Evolutionary conservation across 2,329 filamentous ascomycete genomes (phyloP), one percentile per base, ranked within the genome.

Genomic region (Xylariaceae sp.): DNA sequence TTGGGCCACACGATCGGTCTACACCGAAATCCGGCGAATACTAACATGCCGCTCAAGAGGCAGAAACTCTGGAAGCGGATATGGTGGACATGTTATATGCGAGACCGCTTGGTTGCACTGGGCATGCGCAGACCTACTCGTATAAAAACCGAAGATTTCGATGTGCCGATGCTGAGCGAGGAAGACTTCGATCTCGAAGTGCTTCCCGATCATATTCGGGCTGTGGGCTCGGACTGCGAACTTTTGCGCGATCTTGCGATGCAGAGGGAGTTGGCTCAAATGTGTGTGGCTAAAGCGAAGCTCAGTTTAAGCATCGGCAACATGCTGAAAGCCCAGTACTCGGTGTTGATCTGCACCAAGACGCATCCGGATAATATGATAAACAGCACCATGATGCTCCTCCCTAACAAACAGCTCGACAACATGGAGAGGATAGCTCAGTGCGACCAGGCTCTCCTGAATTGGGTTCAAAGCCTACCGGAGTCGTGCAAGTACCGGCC

Each of bases 1-100:
- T 77, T 96, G 46, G 91, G 91, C 50, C 90, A 96, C 70, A 96
- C 91, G 9, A 96, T 96, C 60, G 91, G 92, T 4, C 79, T 96
- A 19, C 91, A 97, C 71, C 87, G 91, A 59, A 89, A 96, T 65
- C 90, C 91, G 1, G 76, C 74, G 26, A 87, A 85, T 54, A 90
- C 88, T 6, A 85, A 82, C 63, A 89, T 96, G 81, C 80, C 87
- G 40, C 72, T 75, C 2, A 79, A 82, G 51, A 87, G 88, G 65
- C 88, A 91, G 67, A 89, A 85, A 65, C 75, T 96, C 49, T 95
- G 91, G 88, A 96, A 95, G 74, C 81, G 91, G 51, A 94, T 96
- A 63, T 97, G 92, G 92, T 97, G 92, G 92, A 95, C 89, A 34
- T 95, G 89, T 60, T 96, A 95, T 67, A 96, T 96, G 84, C 86